Base-by-base conservation (phyloP, 2,329 filamentous ascomycete genomes). In the Scedosporium apiospermum region DNA sequence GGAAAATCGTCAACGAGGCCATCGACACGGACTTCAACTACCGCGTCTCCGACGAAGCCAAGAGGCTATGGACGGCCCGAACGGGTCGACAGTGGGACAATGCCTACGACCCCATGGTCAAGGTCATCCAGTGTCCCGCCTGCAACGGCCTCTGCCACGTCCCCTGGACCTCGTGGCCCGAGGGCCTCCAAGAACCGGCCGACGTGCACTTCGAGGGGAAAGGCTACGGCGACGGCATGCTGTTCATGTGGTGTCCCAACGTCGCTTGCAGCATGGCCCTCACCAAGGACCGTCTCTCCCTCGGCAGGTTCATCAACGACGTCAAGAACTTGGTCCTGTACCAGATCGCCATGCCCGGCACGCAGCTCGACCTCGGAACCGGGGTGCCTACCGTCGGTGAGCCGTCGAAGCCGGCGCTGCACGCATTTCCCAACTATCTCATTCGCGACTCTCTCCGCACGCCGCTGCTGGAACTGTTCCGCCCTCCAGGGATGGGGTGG, bases 1-100 rank as follows among this genome's bases (percentile, higher is more conserved):
- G 88, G 88, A 68, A 77, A 14, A 70, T 79, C 0, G 74, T 89
- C 55, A 79, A 85, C 62, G 67, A 74, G 1, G 81, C 77, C 41
- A 88, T 91, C 65, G 79, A 88, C 67, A 73, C 77, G 7, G 72
- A 77, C 21, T 87, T 89, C 68, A 78, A 78, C 61, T 90, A 88
- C 69, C 72, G 71, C 1, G 76, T 79, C 3, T 74, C 79, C 0
- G 68, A 75, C 0, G 71, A 72, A 1, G 78, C 81, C 23, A 77
- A 76, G 60, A 66, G 67, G 1, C 64, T 67, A 1, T 91, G 88
- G 75, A 72, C 75, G 1, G 65, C 63, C 0, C 68, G 68, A 12
- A 87, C 84, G 0, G 75, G 78, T 1, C 77, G 77, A 2, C 67
- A 73, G 2, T 91, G 88, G 88, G 77, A 86, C 58, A 88, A 85